phyloP scores from a whole-genome alignment of 169 alveolate genomes.

The Plasmodium relictum region DNA sequence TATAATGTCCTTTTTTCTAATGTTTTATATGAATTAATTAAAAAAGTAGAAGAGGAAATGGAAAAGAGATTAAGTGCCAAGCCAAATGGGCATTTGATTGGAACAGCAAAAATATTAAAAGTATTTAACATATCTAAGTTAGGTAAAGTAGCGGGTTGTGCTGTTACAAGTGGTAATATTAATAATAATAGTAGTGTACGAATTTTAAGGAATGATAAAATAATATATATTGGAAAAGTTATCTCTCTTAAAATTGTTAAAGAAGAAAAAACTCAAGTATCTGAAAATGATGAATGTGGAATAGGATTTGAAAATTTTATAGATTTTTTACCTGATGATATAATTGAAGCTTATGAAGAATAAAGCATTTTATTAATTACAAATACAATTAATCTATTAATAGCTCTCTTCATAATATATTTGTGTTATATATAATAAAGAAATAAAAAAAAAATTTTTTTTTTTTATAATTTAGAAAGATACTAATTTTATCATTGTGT shows the following conservation, averaged over 20 bases:
- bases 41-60: slow-evolving; percentile 26
- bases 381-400: too few species aligned
- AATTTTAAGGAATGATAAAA: slow-evolving; percentile 34
- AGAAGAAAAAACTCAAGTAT: slow-evolving; percentile 49
- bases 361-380: background rate
- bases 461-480: too few species aligned
- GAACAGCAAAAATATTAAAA: slow-evolving; percentile 50
- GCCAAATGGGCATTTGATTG: slow-evolving; percentile 42
- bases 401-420: too few species aligned
- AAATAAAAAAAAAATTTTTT: too few species aligned
- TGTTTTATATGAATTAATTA: slow-evolving; percentile 45
- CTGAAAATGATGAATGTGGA: slow-evolving; percentile 61
- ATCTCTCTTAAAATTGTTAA: slow-evolving; percentile 54
- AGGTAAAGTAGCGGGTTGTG: slow-evolving; percentile 71
- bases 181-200: slow-evolving; percentile 46
- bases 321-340: slow-evolving; percentile 35
- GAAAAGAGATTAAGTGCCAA: slow-evolving; percentile 41
- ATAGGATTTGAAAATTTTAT: slow-evolving; percentile 50
- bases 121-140: slow-evolving; percentile 43
- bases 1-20: slow-evolving; percentile 26
- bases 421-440: too few species aligned
- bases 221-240: slow-evolving; percentile 34
- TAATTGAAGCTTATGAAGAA: slow-evolving; percentile 67
- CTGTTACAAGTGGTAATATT: slow-evolving; percentile 45
- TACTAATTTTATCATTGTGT: too few species aligned